Evolutionary conservation across 495 filamentous ascomycete genomes (phyloP).

Genomic region (Daldinia loculata): DNA sequence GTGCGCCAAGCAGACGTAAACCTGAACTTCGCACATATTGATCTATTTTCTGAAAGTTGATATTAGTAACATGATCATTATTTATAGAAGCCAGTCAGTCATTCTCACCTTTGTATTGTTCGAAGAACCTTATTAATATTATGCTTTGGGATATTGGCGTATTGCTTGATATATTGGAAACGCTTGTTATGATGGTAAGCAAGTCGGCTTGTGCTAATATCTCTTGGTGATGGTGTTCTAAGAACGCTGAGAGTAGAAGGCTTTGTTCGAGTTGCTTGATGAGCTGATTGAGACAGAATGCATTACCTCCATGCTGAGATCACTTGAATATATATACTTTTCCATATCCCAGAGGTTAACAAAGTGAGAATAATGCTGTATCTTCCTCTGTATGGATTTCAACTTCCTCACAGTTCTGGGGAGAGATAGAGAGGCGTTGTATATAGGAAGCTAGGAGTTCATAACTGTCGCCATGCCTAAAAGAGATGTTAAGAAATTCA

Average conservation of each 20-base stretch:
- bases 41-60: background rate
- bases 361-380: background rate
- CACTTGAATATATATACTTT: background rate
- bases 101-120: background rate
- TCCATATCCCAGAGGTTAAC: background rate
- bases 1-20: background rate
- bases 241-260: background rate
- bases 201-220: background rate
- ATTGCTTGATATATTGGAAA: background rate
- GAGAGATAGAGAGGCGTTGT: background rate
- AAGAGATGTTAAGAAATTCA: background rate
- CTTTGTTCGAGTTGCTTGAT: background rate
- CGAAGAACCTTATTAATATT: background rate
- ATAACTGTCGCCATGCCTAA: background rate
- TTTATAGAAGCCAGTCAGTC: background rate
- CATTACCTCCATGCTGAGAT: background rate
- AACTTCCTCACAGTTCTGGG: background rate
- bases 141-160: background rate
- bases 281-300: background rate
- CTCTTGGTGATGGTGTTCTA: background rate
- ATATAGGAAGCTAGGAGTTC: background rate
- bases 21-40: background rate
- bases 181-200: background rate
- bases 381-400: background rate
- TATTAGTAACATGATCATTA: background rate